A percentile compares a stretch with the other conserved stretches of the same genome.
phyloP scores from a whole-genome alignment of 2,329 filamentous ascomycete genomes.

The Phymatotrichopsis omnivora region DNA sequence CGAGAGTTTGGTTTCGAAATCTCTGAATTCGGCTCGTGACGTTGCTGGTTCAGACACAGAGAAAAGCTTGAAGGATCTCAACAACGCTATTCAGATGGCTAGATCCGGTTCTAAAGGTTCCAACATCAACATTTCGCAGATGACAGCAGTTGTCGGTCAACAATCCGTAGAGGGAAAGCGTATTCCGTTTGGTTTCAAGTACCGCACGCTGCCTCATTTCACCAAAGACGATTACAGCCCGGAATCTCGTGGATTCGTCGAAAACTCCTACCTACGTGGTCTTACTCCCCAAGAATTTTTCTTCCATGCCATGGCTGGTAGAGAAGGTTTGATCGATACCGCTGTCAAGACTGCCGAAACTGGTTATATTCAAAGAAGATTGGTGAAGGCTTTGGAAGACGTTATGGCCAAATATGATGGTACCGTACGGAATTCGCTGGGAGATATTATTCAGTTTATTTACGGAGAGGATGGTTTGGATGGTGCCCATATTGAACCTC shows the following conservation, averaged over 20 bases:
- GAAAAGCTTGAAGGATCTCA: slow-evolving; percentile 84
- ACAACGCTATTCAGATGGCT: slow-evolving; percentile 96
- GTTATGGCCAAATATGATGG: slow-evolving; percentile 96
- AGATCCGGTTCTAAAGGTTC: slow-evolving; percentile 96
- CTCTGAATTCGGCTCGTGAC: slow-evolving; percentile 90
- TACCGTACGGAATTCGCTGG: slow-evolving; percentile 91
- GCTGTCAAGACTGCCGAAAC: slow-evolving; percentile 99
- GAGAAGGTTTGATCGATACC: slow-evolving; percentile 98
- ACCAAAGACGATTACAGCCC: slow-evolving; percentile 99
- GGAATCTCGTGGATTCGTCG: slow-evolving; percentile 92
- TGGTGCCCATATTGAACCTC: slow-evolving; percentile 85
- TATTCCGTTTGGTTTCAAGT: slow-evolving; percentile 98
- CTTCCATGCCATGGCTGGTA: slow-evolving; percentile 99
- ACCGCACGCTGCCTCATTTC: slow-evolving; percentile 91
- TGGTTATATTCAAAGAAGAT: slow-evolving; percentile 95
- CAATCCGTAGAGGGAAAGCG: slow-evolving; percentile 98
- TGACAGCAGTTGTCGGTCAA: slow-evolving; percentile 95
- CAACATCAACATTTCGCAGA: slow-evolving; percentile 98
- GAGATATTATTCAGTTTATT: slow-evolving; percentile 92
- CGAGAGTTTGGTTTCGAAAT: slow-evolving; percentile 91
- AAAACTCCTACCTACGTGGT: slow-evolving; percentile 95
- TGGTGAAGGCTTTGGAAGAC: slow-evolving; percentile 96
- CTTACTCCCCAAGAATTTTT: slow-evolving; percentile 95
- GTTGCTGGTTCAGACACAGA: slow-evolving; percentile 88
- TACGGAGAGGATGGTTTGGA: slow-evolving; percentile 97